Base-by-base conservation (phyloP, 2,329 filamentous ascomycete species). In the Ophidiomyces ophidiicola region DNA sequence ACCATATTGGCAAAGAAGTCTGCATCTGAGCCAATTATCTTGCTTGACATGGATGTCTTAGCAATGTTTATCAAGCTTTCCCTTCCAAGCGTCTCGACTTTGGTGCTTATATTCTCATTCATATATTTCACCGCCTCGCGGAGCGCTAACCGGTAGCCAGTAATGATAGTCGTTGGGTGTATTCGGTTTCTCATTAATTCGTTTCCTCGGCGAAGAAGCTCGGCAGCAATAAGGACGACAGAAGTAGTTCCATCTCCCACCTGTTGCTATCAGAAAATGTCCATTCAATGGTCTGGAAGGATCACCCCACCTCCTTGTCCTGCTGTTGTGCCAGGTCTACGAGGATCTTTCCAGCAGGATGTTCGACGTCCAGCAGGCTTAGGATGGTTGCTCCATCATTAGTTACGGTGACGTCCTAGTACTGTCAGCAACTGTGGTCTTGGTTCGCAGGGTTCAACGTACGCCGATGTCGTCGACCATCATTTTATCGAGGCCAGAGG, bases 171-270 rank as follows among this genome's bases (percentile, higher is more conserved):
- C 18, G 90, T 98, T 41, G 90, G 92, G 68, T 98, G 90, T 75
- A 98, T 98, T 62, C 87, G 83, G 76, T 96, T 98, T 73, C 90
- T 94, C 82, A 96, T 92, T 50, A 98, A 75, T 68, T 98, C 90
- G 70, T 98, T 98, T 47, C 79, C 90, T 64, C 90, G 76, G 60
- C 82, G 78, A 56, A 98, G 71, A 50, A 98, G 80, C 70, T 98
- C 90, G 45, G 90, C 84, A 37, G 90, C 90, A 62, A 98, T 94
- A 52, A 98, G 76, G 43, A 98, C 90, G 36, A 98, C 90, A 34
- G 88, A 96, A 15, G 90, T 98, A 34, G 90, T 98, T 53, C 90
- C 90, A 68, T 98, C 90, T 54, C 90, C 90, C 41, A 98, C 90
- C 66, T 69, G 48, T 30, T 36, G 21, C 40, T 28, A 32, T 30